These are phyloP conservation scores for Periconia macrospinosa DNA, from an alignment of 2,329 filamentous ascomycete species.

Conservation along the genomic window DNA sequence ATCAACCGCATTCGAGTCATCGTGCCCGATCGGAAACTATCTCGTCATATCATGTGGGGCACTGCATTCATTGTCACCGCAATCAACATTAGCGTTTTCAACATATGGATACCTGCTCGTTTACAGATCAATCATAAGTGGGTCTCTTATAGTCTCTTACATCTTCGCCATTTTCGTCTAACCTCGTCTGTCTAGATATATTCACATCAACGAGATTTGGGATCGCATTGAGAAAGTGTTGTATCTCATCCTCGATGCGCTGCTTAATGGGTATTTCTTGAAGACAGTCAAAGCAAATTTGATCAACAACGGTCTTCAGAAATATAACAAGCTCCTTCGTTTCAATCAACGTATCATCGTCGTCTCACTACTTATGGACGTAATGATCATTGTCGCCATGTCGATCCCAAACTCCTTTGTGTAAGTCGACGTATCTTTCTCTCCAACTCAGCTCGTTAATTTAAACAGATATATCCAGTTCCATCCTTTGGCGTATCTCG, in stretches of 20 bases:
- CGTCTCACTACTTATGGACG: conserved; percentile 55
- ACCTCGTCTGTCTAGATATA: conserved; percentile 22
- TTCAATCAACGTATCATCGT: conserved; percentile 56
- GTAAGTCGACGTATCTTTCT: conserved; percentile 24
- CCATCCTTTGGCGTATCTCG: conserved; percentile 53
- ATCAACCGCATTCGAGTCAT: conserved; percentile 45
- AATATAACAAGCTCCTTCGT: conserved; percentile 53
- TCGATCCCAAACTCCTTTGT: conserved; percentile 51
- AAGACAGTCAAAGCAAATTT: conserved; percentile 51
- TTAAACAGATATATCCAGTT: conserved; percentile 50
- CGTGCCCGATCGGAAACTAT: conserved; percentile 32
- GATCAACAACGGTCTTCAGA: conserved; percentile 52
- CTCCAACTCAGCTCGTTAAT: not conserved
- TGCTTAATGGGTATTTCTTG: conserved; percentile 45
- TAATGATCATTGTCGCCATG: conserved; percentile 52
- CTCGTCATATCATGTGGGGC: conserved; percentile 38
- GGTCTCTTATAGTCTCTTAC: not conserved
- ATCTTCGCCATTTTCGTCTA: no score
- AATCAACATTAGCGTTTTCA: conserved; percentile 43
- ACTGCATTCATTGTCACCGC: conserved; percentile 42
- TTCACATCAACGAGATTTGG: conserved; percentile 42
- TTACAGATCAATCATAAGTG: conserved; percentile 32
- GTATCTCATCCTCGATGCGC: conserved; percentile 41
- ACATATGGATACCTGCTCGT: conserved; percentile 46
- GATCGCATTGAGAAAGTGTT: conserved; percentile 43